Evolutionary conservation across 2,329 filamentous ascomycete species (phyloP).

Genomic region (Colletotrichum gloeosporioides): DNA sequence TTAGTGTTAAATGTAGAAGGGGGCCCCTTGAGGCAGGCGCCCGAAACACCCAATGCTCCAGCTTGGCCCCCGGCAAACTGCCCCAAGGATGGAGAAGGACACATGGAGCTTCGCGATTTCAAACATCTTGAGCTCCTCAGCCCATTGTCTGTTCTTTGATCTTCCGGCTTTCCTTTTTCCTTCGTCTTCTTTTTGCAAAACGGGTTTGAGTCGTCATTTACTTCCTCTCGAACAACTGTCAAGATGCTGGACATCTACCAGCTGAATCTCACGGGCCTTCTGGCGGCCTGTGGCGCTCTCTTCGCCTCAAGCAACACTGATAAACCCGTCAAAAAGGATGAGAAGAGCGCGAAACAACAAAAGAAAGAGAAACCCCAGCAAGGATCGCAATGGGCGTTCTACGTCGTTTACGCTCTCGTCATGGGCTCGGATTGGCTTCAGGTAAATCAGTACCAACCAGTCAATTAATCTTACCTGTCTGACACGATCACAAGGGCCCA

Average conservation of each 20-base stretch:
- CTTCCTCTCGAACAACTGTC: neutral
- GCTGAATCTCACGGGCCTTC: conserved; percentile 35
- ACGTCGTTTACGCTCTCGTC: conserved; percentile 51
- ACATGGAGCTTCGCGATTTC: neutral
- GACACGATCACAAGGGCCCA: conserved; percentile 29
- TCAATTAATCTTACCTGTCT: neutral
- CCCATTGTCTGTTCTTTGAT: neutral
- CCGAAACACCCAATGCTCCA: conserved; percentile 21
- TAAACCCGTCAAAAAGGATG: neutral
- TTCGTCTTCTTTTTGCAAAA: neutral
- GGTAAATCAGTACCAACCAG: conserved; percentile 29
- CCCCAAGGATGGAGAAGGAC: conserved; percentile 12
- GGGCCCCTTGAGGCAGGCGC: neutral
- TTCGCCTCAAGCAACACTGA: conserved; percentile 21
- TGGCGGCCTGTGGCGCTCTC: conserved; percentile 34
- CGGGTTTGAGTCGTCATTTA: too few relatives aligned
- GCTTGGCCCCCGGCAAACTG: conserved; percentile 6
- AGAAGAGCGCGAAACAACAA: neutral
- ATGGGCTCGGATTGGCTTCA: conserved; percentile 60
- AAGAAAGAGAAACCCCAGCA: neutral
- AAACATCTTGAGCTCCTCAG: too few relatives aligned
- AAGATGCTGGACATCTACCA: conserved; percentile 37
- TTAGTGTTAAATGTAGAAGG: neutral
- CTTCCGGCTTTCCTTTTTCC: neutral
- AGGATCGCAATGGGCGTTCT: conserved; percentile 36